Conservation (phyloP, 2,329 filamentous ascomycete species). For the Alternaria infectoria region DNA sequence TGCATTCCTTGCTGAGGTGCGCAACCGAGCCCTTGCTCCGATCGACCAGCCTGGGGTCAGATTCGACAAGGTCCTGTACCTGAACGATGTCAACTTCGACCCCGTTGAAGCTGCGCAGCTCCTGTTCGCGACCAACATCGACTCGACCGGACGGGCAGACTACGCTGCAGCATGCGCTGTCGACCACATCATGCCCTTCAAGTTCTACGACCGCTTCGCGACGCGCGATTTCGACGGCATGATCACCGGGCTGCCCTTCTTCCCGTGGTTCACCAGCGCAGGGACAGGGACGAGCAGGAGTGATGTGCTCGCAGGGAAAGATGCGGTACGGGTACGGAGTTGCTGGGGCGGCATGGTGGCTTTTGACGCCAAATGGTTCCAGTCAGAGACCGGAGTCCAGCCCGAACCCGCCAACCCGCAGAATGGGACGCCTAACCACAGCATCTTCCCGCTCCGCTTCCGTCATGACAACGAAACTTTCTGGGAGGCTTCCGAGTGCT, state of each 20-base stretch:
- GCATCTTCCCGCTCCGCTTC: constrained; percentile 52
- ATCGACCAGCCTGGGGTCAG: constrained; percentile 61
- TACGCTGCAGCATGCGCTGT: constrained; percentile 75
- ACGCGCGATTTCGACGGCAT: constrained; percentile 71
- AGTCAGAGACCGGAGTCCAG: constrained; percentile 45
- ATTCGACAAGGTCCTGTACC: constrained; percentile 66
- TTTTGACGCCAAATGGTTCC: constrained; percentile 67
- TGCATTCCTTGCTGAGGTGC: constrained; percentile 73
- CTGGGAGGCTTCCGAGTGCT: constrained; percentile 58
- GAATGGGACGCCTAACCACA: constrained; percentile 13
- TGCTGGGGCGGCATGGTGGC: constrained; percentile 82
- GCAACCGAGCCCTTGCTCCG: constrained; percentile 72
- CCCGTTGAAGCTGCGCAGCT: constrained; percentile 65
- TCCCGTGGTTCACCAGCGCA: constrained; percentile 67
- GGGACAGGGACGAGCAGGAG: constrained; percentile 61
- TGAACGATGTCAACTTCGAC: constrained; percentile 72
- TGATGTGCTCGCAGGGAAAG: constrained; percentile 66
- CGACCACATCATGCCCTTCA: constrained; percentile 71
- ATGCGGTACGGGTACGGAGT: constrained; percentile 72
- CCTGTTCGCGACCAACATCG: constrained; percentile 67
- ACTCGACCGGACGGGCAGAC: constrained; percentile 56
- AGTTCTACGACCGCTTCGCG: constrained; percentile 77
- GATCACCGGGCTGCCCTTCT: constrained; percentile 68
- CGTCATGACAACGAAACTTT: constrained; percentile 51
- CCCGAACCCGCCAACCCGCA: constrained; percentile 18